phyloP scores from a whole-genome alignment of 2,329 filamentous ascomycete genomes.

The Ascochyta rabiei region DNA sequence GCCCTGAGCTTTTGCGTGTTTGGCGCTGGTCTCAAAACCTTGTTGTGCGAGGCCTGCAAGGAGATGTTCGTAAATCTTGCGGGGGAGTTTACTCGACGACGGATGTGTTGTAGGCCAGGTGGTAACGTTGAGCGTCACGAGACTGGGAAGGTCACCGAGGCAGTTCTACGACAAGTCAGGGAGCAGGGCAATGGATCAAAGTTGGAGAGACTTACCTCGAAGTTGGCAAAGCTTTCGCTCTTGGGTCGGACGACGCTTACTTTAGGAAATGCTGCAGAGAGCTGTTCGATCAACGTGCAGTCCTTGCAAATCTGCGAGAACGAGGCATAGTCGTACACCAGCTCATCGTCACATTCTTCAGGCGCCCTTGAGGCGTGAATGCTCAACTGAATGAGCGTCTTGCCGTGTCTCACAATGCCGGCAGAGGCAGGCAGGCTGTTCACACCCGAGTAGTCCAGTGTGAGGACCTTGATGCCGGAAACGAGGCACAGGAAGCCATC shows the following conservation, averaged over 20 bases:
- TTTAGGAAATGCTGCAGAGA: conserved; percentile 55
- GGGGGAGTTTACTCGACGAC: conserved; percentile 48
- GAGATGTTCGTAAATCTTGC: conserved; percentile 54
- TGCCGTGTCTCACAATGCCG: conserved; percentile 54
- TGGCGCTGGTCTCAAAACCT: conserved; percentile 42
- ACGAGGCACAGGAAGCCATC: conserved; percentile 57
- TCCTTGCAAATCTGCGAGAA: conserved; percentile 56
- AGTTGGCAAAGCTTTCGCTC: conserved; percentile 52
- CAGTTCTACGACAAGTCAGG: conserved; percentile 35
- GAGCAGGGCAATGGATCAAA: neutral
- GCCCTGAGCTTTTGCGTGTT: conserved; percentile 33
- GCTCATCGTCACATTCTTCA: conserved; percentile 50
- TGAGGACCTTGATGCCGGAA: conserved; percentile 52
- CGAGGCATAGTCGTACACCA: conserved; percentile 51
- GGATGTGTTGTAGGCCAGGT: conserved; percentile 56
- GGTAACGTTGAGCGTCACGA: conserved; percentile 56
- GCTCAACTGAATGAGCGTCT: conserved; percentile 53
- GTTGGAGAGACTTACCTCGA: conserved; percentile 41
- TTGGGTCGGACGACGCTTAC: conserved; percentile 53
- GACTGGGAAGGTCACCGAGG: conserved; percentile 46
- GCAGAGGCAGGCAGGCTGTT: conserved; percentile 51
- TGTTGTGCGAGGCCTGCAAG: conserved; percentile 50
- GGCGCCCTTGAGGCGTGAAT: conserved; percentile 49
- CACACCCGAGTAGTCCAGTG: conserved; percentile 52
- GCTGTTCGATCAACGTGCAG: conserved; percentile 52